Conservation (phyloP, 176 grass and related monocot species). For the Carex cristatella region DNA sequence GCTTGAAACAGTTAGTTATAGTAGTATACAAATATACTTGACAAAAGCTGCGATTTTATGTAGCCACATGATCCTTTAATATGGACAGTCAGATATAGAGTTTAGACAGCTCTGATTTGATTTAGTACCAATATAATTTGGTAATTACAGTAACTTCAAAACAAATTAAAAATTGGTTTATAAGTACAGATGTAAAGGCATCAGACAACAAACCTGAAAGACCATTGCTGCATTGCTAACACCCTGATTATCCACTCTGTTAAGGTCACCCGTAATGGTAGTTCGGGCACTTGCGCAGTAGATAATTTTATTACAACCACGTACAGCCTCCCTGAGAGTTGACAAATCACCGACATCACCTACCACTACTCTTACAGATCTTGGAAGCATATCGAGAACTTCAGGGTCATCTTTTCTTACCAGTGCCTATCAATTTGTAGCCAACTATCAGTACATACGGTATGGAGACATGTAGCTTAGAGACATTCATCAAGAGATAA, state of each 20-base stretch:
- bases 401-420: slow-evolving; percentile 84
- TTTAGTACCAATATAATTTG: neutral
- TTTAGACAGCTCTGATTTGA: neutral
- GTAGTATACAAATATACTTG: neutral
- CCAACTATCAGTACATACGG: neutral
- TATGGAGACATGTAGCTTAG: neutral
- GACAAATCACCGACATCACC: slow-evolving; percentile 84
- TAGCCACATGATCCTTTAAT: neutral
- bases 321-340: slow-evolving; percentile 56
- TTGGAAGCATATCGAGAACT: slow-evolving; percentile 86
- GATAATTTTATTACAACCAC: slow-evolving; percentile 93
- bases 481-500: neutral
- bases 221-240: slow-evolving; percentile 81
- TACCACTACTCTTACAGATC: slow-evolving; percentile 66
- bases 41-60: neutral
- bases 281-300: slow-evolving; percentile 93
- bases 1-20: neutral
- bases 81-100: neutral
- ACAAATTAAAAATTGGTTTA: slow-evolving; percentile 2
- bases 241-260: slow-evolving; percentile 90
- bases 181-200: neutral
- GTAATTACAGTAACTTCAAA: neutral
- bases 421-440: slow-evolving; percentile 45
- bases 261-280: slow-evolving; percentile 87
- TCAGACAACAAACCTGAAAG: slow-evolving; percentile 60